Conservation (phyloP, 1,139 yeast genomes). For the Kodamaea sp. region DNA sequence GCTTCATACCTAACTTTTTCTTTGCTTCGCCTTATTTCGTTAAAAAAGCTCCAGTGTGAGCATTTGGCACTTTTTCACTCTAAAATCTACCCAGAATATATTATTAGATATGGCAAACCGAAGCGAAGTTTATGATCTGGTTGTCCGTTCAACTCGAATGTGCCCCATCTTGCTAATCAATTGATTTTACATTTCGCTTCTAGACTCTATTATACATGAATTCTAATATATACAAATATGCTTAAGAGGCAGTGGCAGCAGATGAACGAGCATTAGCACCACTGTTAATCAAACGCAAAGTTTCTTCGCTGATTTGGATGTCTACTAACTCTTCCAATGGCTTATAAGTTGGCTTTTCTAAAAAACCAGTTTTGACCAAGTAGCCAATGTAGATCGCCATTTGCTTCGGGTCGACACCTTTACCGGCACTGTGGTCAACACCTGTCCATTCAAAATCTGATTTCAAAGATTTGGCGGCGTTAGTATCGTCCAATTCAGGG, state of each 20-base stretch:
- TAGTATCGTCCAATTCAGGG: slow-evolving; percentile 87
- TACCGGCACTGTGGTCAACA: slow-evolving; percentile 61
- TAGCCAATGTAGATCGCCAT: slow-evolving; percentile 79
- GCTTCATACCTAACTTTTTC: no score
- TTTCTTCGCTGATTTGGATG: slow-evolving; percentile 52
- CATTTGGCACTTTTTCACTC: no score
- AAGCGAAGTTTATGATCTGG: no score
- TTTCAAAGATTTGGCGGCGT: slow-evolving; percentile 63
- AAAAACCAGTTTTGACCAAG: slow-evolving; percentile 72
- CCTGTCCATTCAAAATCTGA: slow-evolving; percentile 63
- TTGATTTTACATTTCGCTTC: no score
- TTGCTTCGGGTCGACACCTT: slow-evolving; percentile 63
- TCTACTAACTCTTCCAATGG: slow-evolving; percentile 54
- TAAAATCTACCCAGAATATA: no score
- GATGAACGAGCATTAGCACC: slow-evolving; percentile 89
- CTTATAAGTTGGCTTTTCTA: slow-evolving; percentile 52
- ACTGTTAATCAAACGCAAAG: slow-evolving; percentile 60
- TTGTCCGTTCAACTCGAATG: no score
- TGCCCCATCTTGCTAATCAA: no score
- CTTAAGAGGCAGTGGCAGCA: slow-evolving; percentile 26
- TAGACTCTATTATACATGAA: no score
- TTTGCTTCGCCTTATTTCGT: no score
- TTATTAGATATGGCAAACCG: no score
- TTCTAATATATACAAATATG: slow-evolving; percentile 11
- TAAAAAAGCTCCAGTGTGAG: no score